phyloP scores from a whole-genome alignment of 164 flowering plant genomes.

The Magnolia kwangsiensis region DNA sequence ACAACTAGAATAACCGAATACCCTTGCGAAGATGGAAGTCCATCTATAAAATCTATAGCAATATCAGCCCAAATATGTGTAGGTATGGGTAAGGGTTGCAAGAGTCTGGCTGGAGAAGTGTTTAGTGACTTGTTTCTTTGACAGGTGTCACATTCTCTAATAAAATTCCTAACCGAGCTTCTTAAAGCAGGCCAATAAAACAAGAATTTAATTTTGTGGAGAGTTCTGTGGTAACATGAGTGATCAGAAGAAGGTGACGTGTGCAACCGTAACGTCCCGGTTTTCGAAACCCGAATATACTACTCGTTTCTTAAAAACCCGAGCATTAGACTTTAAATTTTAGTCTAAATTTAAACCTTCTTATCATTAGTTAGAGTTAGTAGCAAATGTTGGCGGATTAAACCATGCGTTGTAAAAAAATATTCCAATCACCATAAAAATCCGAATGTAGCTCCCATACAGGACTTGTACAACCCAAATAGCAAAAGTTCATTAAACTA shows the following conservation, averaged over 20 bases:
- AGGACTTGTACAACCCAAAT: no score
- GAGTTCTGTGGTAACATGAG: not conserved
- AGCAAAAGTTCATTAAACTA: no score
- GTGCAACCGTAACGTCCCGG: not conserved
- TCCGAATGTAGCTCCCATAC: no score
- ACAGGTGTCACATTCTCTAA: not conserved
- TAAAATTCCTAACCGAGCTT: not conserved
- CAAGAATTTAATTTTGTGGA: not conserved
- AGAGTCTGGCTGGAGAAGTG: not conserved
- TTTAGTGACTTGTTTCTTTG: not conserved
- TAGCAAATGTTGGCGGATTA: no score
- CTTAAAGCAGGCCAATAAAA: not conserved
- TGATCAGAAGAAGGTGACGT: not conserved
- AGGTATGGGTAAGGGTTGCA: not conserved
- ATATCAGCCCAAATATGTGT: not conserved
- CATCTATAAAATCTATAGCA: conserved; percentile 1
- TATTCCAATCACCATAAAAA: no score
- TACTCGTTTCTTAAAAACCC: no score
- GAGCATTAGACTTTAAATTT: no score
- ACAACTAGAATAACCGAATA: not conserved
- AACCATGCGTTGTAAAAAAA: no score
- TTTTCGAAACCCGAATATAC: no score
- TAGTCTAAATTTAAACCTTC: no score
- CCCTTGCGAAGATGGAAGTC: not conserved
- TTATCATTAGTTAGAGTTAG: no score